These are phyloP conservation scores for Sarocladium kiliense DNA, from an alignment of 2,329 filamentous ascomycete genomes.

Conservation along the genomic window DNA sequence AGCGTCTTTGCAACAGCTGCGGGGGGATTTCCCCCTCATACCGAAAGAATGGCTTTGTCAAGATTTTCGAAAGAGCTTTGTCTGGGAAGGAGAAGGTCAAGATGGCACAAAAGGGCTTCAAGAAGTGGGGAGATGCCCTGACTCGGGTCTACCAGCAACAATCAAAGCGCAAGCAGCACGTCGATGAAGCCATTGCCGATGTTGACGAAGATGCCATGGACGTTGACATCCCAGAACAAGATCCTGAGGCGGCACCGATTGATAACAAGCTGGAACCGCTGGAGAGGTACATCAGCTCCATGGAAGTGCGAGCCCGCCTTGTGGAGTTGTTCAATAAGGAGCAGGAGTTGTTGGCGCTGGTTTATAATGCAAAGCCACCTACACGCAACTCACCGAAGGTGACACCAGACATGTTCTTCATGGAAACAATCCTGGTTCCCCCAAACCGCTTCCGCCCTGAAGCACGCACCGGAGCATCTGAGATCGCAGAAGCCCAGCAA, in stretches of 20 bases:
- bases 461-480: constrained; percentile 71
- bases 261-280: constrained; percentile 23
- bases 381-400: constrained; percentile 52
- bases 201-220: constrained; percentile 42
- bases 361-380: constrained; percentile 72
- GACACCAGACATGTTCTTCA: constrained; percentile 90
- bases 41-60: constrained; percentile 85
- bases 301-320: constrained; percentile 77
- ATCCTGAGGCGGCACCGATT: constrained; percentile 13
- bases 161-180: constrained; percentile 31
- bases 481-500: constrained; percentile 82
- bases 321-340: constrained; percentile 81
- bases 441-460: constrained; percentile 90
- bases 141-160: constrained; percentile 31
- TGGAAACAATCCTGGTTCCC: constrained; percentile 79
- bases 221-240: constrained; percentile 18
- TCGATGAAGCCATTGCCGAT: constrained; percentile 68
- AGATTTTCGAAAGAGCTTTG: constrained; percentile 85
- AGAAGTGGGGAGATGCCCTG: constrained; percentile 61
- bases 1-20: constrained; percentile 63
- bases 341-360: constrained; percentile 72
- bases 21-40: constrained; percentile 73
- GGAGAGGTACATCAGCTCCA: constrained; percentile 75
- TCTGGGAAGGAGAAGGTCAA: constrained; percentile 68
- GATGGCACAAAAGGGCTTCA: constrained; percentile 67